Percentiles rank a stretch among this genome's conserved stretches.
phyloP scores from a whole-genome alignment of 345 rosid species.

The Psidium guajava region DNA sequence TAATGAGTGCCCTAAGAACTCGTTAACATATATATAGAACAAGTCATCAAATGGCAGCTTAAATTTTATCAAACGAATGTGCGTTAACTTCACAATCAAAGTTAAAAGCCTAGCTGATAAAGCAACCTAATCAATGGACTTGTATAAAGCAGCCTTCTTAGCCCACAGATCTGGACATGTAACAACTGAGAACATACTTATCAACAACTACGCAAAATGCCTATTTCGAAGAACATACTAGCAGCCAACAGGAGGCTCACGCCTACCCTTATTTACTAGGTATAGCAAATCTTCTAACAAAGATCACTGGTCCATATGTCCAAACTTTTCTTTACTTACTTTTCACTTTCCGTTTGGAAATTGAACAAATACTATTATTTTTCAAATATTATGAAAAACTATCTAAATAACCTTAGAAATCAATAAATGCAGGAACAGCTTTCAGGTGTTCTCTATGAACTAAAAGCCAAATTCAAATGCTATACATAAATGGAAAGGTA shows the following conservation, averaged over 20 bases:
- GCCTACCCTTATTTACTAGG: not conserved
- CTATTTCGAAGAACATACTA: not conserved
- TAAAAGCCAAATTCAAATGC: not conserved
- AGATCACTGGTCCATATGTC: not conserved
- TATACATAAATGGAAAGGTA: not conserved
- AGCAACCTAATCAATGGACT: not conserved
- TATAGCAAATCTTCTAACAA: not conserved
- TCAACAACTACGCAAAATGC: not conserved
- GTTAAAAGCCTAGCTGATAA: not conserved
- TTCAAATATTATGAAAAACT: not conserved
- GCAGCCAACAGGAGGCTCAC: not conserved
- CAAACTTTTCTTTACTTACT: not conserved
- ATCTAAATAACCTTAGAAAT: not conserved
- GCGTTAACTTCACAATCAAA: not conserved
- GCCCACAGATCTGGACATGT: not conserved
- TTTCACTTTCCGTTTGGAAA: not conserved
- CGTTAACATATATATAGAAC: not conserved
- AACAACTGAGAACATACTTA: not conserved
- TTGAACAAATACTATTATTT: not conserved
- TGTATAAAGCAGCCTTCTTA: not conserved
- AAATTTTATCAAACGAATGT: not conserved
- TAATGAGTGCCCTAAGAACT: not conserved
- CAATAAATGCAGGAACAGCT: not conserved
- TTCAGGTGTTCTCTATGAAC: not conserved
- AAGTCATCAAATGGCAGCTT: not conserved